Evolutionary conservation across 108 stramenopile genomes (phyloP).

Genomic region (Skeletonema tropicum): DNA sequence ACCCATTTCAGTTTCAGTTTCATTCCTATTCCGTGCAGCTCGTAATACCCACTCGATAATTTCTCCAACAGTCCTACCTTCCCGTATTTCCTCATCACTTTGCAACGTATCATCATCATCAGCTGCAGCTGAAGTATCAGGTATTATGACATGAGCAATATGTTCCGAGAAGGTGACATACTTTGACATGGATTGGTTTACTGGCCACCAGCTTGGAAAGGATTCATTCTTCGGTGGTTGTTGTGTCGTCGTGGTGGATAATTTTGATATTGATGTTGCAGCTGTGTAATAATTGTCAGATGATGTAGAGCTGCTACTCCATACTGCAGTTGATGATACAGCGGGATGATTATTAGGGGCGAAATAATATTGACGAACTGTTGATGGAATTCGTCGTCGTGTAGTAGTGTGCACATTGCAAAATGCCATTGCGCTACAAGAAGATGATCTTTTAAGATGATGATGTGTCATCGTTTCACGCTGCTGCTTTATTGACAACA

Average conservation of each 20-base stretch:
- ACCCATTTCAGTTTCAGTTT: background rate
- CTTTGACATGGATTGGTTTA: conserved; percentile 7
- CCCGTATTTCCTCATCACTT: background rate
- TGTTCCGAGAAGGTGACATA: conserved; percentile 33
- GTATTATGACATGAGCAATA: conserved; percentile 45
- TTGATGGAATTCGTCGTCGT: background rate
- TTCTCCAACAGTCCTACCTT: conserved; percentile 22
- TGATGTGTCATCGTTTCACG: too few relatives aligned
- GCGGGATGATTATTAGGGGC: background rate
- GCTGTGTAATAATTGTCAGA: conserved; percentile 9
- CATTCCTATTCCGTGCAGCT: conserved; percentile 7
- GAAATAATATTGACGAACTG: too few relatives aligned
- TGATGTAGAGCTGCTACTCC: background rate
- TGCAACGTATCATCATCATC: background rate
- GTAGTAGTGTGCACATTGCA: background rate
- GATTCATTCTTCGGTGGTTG: background rate
- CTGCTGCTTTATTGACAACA: too few relatives aligned
- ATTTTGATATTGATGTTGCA: background rate
- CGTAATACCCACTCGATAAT: conserved; percentile 36
- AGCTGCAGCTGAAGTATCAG: background rate
- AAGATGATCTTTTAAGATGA: conserved; percentile 7
- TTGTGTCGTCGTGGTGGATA: conserved; percentile 2
- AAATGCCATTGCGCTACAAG: conserved; percentile 3
- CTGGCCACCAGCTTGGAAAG: conserved; percentile 45
- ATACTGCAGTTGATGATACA: background rate